Evolutionary conservation across 768 basidiomycete genomes (phyloP), one percentile per base, ranked within the genome.

Genomic region (Psilocybe azurescens): DNA sequence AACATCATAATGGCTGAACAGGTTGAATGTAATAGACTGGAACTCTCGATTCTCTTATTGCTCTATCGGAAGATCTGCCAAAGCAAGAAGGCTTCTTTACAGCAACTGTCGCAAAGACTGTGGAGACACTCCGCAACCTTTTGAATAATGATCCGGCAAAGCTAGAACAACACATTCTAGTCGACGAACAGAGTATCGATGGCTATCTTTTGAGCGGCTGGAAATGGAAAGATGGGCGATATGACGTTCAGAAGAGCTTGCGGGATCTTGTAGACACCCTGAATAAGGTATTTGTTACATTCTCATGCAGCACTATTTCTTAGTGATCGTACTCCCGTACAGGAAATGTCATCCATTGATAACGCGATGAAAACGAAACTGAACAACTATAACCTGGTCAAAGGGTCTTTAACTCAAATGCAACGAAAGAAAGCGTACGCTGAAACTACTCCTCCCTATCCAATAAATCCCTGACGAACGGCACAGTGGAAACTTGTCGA

Each of bases 271-370:
- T 94, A 16, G 96, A 99, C 66, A 81, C 84, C 49, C 79, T 99
- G 70, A 88, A 84, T 78, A 95, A 93, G 86, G 96, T 93, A 73
- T 64, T 29, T 56, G 24, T 20, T 50, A 44, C 5, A 36, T 38
- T 48, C 52, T 33, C 16, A 32, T 61, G 46, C 53, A 46, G 49
- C 29, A 41, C 58, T 30, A 60, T 56, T 54, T 53, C 54, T 63
- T 61, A 48, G 54, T 54, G 33, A 53, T 24, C 7, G 30, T 38
- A 8, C n/a, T 33, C 14, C 13, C 57, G 59, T 60, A 18, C 71
- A 96, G 96, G 97, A 99, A 82, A 94, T 97, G 88, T 81, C 81
- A 24, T 94, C 94, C 20, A 95, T 99, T 64, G 97, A 99, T 75
- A 93, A 91, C 71, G 88, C 92, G 41, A 92, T 97, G 86, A 97